phyloP scores from a whole-genome alignment of 169 alveolate species.

The Sarcocystis neurona region DNA sequence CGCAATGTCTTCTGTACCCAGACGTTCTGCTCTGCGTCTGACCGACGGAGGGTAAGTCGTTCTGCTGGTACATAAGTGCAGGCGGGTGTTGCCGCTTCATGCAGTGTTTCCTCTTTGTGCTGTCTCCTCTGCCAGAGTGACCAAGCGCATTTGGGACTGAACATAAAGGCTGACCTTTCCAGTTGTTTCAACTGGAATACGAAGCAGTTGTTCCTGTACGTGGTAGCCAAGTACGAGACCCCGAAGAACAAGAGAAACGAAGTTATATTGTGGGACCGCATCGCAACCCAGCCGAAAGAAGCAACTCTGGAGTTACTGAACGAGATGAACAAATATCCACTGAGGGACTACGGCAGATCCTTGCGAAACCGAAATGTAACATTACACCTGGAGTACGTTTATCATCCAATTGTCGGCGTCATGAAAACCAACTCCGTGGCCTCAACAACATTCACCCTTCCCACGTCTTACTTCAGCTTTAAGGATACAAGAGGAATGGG shows the following conservation, averaged over 20 bases:
- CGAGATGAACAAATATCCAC: conserved; percentile 39
- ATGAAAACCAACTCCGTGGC: conserved; percentile 47
- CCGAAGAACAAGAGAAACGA: conserved; percentile 59
- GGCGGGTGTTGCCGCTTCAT: not conserved
- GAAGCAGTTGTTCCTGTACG: conserved; percentile 68
- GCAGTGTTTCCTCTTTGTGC: not conserved
- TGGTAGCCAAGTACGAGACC: conserved; percentile 66
- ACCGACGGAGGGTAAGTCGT: no score
- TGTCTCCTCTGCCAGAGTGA: conserved; percentile 67
- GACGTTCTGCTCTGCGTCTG: no score
- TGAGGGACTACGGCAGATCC: conserved; percentile 50
- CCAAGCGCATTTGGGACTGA: conserved; percentile 69
- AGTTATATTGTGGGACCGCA: conserved; percentile 69
- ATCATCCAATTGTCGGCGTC: conserved; percentile 58
- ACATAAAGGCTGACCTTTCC: conserved; percentile 66
- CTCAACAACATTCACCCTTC: conserved; percentile 45
- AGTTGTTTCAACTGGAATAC: conserved; percentile 69
- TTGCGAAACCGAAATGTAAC: conserved; percentile 54
- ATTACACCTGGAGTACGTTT: conserved; percentile 24
- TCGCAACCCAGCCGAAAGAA: conserved; percentile 38
- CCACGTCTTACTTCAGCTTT: conserved; percentile 30
- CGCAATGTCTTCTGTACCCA: no score
- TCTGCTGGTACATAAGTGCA: no score
- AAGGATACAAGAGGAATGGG: no score
- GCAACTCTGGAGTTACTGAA: conserved; percentile 1